Percentiles rank a stretch among this genome's conserved stretches.
Evolutionary conservation across 768 basidiomycete species (phyloP).

Genomic region (Amanita rubescens): DNA sequence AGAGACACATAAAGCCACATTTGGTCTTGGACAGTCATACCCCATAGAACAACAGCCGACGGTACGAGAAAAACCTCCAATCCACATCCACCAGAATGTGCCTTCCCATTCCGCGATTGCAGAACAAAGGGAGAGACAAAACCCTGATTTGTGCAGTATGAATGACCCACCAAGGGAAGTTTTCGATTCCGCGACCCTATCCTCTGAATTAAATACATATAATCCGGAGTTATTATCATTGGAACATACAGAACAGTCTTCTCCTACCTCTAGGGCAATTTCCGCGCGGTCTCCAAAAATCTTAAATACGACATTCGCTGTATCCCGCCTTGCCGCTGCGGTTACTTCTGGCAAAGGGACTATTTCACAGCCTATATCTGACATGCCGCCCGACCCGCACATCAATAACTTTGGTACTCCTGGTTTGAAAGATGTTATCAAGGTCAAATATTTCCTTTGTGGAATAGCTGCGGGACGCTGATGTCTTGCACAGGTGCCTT

Average conservation of each 20-base stretch:
- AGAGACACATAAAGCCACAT: background rate
- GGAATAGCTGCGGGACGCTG: conserved; percentile 1
- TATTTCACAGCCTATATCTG: background rate
- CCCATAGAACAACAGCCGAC: background rate
- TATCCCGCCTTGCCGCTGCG: background rate
- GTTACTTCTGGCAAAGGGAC: background rate
- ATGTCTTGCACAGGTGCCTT: conserved; percentile 42
- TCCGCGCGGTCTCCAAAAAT: background rate
- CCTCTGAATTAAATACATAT: background rate
- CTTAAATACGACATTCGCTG: background rate
- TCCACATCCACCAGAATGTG: background rate
- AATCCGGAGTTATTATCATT: background rate
- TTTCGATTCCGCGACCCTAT: background rate
- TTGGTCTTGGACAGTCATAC: background rate
- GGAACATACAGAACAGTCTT: background rate
- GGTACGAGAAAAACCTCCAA: background rate
- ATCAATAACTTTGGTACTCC: conserved; percentile 32
- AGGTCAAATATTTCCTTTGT: conserved; percentile 35
- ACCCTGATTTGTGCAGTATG: background rate
- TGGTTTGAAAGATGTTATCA: conserved; percentile 66
- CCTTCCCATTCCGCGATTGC: background rate
- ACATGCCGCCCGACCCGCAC: conserved; percentile 18
- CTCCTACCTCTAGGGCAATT: background rate
- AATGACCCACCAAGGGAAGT: background rate
- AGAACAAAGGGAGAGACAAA: background rate